Percentiles rank a stretch among this genome's conserved stretches.
Conservation (phyloP, 768 basidiomycete genomes). For the Mycena rebaudengoi region DNA sequence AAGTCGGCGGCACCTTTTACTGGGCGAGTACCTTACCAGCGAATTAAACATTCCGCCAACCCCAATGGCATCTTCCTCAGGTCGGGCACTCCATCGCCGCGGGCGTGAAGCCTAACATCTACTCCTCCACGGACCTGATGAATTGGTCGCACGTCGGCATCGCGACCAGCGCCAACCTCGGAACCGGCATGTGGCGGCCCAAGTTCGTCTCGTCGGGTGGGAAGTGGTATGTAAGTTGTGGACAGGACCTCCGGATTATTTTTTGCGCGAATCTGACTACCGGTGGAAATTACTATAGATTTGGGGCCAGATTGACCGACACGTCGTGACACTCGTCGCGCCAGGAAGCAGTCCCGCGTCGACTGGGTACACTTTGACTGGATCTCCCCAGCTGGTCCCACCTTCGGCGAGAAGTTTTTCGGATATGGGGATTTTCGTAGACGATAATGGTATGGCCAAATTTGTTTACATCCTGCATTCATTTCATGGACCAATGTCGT, state of each 20-base stretch:
- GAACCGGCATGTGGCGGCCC: constrained; percentile 15
- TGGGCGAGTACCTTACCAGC: background rate
- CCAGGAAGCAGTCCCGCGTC: constrained; percentile 8
- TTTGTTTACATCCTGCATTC: background rate
- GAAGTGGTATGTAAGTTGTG: constrained; percentile 26
- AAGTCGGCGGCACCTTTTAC: constrained; percentile 16
- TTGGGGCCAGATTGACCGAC: constrained; percentile 23
- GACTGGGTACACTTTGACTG: constrained; percentile 19
- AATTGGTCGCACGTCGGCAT: constrained; percentile 15
- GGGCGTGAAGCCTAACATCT: constrained; percentile 11
- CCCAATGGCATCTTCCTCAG: background rate
- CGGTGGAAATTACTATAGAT: constrained; percentile 2
- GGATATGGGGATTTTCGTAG: constrained; percentile 27
- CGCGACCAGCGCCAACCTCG: background rate
- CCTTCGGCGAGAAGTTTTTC: constrained; percentile 21
- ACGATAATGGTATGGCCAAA: constrained; percentile 6
- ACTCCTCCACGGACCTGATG: constrained; percentile 19
- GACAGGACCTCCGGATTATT: background rate
- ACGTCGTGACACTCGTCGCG: constrained; percentile 19
- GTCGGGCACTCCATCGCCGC: constrained; percentile 9
- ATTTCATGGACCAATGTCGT: too few relatives aligned
- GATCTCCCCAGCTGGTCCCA: constrained; percentile 18
- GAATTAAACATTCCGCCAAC: background rate
- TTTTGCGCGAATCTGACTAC: background rate
- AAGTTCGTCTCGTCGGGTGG: constrained; percentile 26